Percentiles rank a stretch among this genome's conserved stretches.
phyloP scores from a whole-genome alignment of 306 rosid species.

The Cucurbita pepo region DNA sequence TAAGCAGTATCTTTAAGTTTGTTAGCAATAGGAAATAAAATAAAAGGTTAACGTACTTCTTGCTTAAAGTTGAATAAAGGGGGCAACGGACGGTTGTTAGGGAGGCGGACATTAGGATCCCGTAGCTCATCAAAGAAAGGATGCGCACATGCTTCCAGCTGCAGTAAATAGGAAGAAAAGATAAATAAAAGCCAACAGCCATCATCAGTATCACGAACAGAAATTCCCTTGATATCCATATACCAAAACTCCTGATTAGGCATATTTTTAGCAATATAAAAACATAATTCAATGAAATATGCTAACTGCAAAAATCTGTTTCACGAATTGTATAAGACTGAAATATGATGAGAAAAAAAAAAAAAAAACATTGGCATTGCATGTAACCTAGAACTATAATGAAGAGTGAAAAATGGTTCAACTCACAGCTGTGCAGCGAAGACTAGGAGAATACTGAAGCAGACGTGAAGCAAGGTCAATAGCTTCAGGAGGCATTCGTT shows the following conservation, averaged over 20 bases:
- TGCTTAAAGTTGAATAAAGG: conserved; percentile 85
- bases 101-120: conserved; percentile 72
- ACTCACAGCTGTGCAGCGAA: conserved; percentile 93
- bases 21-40: not conserved
- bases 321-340: not conserved
- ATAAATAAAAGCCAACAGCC: conserved; percentile 1
- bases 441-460: conserved; percentile 93
- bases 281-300: not conserved
- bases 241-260: not conserved
- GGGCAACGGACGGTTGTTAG: conserved; percentile 78
- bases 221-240: not conserved
- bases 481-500: conserved; percentile 97
- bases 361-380: not conserved
- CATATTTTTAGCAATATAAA: not conserved
- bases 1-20: not conserved
- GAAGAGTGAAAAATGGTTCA: not conserved
- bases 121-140: conserved; percentile 95
- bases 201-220: not conserved
- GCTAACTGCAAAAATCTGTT: not conserved
- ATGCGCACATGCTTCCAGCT: conserved; percentile 92
- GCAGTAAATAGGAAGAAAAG: conserved; percentile 12
- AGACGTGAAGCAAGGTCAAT: conserved; percentile 96
- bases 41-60: conserved; percentile 50
- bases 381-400: not conserved
- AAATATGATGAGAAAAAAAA: not conserved